Percentiles rank a stretch among this genome's conserved stretches.
These are phyloP conservation scores for Viola pubescens DNA, from an alignment of 441 rosid species.

Conservation along the genomic window DNA sequence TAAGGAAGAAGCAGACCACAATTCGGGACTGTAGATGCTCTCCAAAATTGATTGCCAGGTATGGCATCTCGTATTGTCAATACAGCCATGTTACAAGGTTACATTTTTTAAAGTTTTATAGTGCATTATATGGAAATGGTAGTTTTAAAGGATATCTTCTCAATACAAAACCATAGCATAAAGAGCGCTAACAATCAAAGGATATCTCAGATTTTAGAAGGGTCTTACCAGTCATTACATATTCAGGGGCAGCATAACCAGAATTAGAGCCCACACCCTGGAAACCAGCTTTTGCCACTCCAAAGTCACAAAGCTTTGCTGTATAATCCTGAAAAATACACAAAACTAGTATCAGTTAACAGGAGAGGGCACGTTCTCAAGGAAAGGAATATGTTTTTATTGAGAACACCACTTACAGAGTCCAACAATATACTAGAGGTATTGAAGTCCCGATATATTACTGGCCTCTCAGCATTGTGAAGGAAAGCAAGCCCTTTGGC, in stretches of 20 bases:
- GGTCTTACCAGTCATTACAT: constrained; percentile 88
- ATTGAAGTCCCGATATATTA: constrained; percentile 92
- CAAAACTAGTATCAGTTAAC: constrained; percentile 11
- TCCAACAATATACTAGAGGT: constrained; percentile 92
- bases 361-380: neutral
- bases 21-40: neutral
- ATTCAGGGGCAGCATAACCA: constrained; percentile 99
- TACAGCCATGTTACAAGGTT: no score
- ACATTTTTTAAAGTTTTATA: no score
- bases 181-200: neutral
- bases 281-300: constrained; percentile 98
- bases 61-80: neutral
- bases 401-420: constrained; percentile 47
- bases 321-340: constrained; percentile 64
- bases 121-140: no score
- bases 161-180: neutral
- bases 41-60: neutral
- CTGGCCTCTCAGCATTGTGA: constrained; percentile 92
- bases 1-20: constrained; percentile 7
- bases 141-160: neutral
- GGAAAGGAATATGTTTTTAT: neutral
- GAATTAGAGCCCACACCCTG: constrained; percentile 93
- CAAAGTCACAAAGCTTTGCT: constrained; percentile 96
- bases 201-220: constrained; percentile 6
- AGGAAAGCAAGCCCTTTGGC: constrained; percentile 98